Conservation (phyloP, 371 early-diverging fungal species). For the Mortierella sp. region DNA sequence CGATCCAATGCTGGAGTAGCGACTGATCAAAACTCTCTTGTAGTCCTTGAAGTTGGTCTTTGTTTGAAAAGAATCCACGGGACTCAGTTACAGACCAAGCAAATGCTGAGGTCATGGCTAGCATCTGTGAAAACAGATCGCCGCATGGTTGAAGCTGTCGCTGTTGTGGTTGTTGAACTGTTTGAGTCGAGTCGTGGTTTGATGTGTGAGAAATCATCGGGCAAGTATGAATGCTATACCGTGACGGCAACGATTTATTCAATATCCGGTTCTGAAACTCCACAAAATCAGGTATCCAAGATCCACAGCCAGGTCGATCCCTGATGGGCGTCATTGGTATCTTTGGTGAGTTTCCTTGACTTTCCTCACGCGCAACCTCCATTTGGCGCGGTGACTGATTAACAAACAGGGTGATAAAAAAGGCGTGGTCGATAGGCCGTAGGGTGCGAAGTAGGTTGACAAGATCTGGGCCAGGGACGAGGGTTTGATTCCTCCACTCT, state of each 20-base stretch:
- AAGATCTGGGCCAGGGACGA: constrained; percentile 22
- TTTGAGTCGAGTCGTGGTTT: neutral
- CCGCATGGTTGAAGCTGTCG: constrained; percentile 13
- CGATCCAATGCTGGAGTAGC: constrained; percentile 9
- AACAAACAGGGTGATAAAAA: constrained; percentile 22
- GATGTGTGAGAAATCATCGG: neutral
- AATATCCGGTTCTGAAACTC: constrained; percentile 17
- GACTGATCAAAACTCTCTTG: constrained; percentile 19
- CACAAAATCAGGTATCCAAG: constrained; percentile 23
- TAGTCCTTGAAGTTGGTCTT: constrained; percentile 10
- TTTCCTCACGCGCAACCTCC: neutral
- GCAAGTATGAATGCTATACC: constrained; percentile 27
- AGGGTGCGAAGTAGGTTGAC: constrained; percentile 15
- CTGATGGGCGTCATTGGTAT: neutral
- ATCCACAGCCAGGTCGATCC: constrained; percentile 14
- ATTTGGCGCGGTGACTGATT: constrained; percentile 13
- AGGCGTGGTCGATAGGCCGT: constrained; percentile 25
- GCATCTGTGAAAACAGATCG: constrained; percentile 19
- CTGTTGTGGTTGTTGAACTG: neutral
- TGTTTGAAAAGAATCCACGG: constrained; percentile 18
- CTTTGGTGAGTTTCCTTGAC: constrained; percentile 10
- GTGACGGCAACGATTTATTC: constrained; percentile 8
- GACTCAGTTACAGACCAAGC: constrained; percentile 26
- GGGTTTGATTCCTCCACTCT: constrained; percentile 20
- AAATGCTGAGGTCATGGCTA: constrained; percentile 29